Base-by-base conservation (phyloP, 2,329 filamentous ascomycete species). In the Samsoniella hepiali region DNA sequence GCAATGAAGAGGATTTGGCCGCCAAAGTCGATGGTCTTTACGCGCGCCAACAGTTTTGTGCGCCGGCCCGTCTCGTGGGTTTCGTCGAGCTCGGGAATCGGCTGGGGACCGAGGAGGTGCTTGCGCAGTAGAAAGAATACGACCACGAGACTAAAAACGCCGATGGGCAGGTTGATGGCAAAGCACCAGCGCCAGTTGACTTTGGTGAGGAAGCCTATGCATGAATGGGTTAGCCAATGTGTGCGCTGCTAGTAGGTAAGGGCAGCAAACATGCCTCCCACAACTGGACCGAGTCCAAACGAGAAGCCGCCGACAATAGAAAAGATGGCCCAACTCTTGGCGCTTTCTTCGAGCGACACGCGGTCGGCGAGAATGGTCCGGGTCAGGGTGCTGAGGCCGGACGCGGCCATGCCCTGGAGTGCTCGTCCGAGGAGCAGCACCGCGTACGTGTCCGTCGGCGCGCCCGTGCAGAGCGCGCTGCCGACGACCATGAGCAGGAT, bases 111-210 rank as follows among this genome's bases (percentile, higher is more conserved):
- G 1, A 88, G 77, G 7, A 90, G 79, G 50, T 88, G 82, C 36
- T 82, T 80, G 27, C 85, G 79, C 38, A 89, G 78, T 40, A 89
- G 67, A 61, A 87, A 72, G 68, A 84, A 83, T 57, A 84, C 78
- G 47, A 85, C 64, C n/a, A 82, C 55, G 42, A 88, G 76, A 6
- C 81, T 82, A 27, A 82, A 68, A 3, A 79, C 75, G 1, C 77
- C 80, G 49, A 88, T 78, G 17, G 85, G 85, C n/a, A 87, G 76
- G 65, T 84, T 85, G 61, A 89, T 81, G 44, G 81, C 85, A 70
- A 90, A 90, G 69, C 85, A 87, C 81, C 88, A 90, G 57, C 87
- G 77, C 87, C 88, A 90, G 66, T 79, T 81, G 4, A 78, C 73
- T 42, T 78, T 74, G 27, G 83, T 83, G 13, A 87, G 76, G 64